These are phyloP conservation scores for Lentinula guzmanii DNA, from an alignment of 768 basidiomycete genomes.

Conservation along the genomic window DNA sequence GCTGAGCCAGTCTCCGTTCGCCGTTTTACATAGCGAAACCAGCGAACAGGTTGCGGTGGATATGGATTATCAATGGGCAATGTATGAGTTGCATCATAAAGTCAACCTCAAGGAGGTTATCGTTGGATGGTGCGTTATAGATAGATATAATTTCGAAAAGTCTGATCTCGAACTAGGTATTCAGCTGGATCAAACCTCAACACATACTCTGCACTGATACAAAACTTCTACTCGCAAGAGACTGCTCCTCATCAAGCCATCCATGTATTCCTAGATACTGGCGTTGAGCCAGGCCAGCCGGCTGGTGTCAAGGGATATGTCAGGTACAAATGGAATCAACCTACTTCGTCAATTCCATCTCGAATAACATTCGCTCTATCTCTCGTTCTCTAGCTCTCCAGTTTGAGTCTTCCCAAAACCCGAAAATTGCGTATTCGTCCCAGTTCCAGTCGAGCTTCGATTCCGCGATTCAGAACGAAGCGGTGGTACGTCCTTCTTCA, in stretches of 20 bases:
- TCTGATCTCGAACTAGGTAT: slow-evolving; percentile 49
- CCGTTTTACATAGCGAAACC: slow-evolving; percentile 88
- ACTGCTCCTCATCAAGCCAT: slow-evolving; percentile 84
- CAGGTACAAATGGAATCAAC: slow-evolving; percentile 44
- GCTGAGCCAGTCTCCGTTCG: slow-evolving; percentile 46
- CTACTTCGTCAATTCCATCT: too few species aligned
- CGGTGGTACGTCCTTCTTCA: slow-evolving; percentile 54
- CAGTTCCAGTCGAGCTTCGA: slow-evolving; percentile 81
- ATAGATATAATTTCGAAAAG: slow-evolving; percentile 6
- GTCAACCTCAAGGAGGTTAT: slow-evolving; percentile 84
- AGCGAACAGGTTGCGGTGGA: slow-evolving; percentile 93
- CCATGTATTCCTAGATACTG: slow-evolving; percentile 87
- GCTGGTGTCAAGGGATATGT: slow-evolving; percentile 85
- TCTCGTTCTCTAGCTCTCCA: slow-evolving; percentile 54
- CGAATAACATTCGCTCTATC: too few species aligned
- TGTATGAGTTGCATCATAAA: slow-evolving; percentile 87
- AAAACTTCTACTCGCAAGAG: slow-evolving; percentile 96
- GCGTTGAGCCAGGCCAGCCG: slow-evolving; percentile 51
- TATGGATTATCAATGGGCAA: slow-evolving; percentile 90
- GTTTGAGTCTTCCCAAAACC: slow-evolving; percentile 85
- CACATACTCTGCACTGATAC: slow-evolving; percentile 93
- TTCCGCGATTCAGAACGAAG: slow-evolving; percentile 82
- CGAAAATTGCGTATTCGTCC: slow-evolving; percentile 93
- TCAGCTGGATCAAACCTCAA: slow-evolving; percentile 88
- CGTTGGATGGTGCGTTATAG: slow-evolving; percentile 81